A percentile compares a stretch with the other conserved stretches of the same genome.
Conservation (phyloP, 495 filamentous ascomycete species). For the Xylaria intraflava region DNA sequence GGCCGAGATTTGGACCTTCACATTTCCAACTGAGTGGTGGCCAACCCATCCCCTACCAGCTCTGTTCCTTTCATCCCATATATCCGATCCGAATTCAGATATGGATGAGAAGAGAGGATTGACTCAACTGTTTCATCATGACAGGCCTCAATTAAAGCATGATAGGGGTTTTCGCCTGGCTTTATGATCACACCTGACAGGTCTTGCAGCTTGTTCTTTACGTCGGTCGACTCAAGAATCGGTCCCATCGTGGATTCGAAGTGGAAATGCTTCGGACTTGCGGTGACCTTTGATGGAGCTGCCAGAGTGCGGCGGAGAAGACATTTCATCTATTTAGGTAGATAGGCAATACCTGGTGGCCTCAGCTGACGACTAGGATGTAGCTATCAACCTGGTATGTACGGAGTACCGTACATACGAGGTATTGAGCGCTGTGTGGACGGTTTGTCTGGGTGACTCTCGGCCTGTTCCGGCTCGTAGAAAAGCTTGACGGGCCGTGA, state of each 20-base stretch:
- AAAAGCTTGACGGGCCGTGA: too few species aligned
- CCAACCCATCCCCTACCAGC: background rate
- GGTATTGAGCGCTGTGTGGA: too few species aligned
- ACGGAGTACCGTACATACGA: too few species aligned
- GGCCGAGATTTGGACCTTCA: background rate
- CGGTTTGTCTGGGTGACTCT: too few species aligned
- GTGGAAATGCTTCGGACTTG: background rate
- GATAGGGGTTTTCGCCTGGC: slow-evolving; percentile 63
- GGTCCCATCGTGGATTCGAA: slow-evolving; percentile 26
- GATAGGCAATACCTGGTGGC: too few species aligned
- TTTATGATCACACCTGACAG: slow-evolving; percentile 45
- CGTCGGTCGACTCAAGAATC: slow-evolving; percentile 34
- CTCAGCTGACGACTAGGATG: too few species aligned
- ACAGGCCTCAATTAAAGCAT: slow-evolving; percentile 61
- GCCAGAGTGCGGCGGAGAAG: too few species aligned
- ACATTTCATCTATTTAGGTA: too few species aligned
- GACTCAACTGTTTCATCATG: slow-evolving; percentile 52
- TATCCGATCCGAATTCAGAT: background rate
- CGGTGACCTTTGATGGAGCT: too few species aligned
- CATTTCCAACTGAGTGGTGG: background rate
- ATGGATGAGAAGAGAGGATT: background rate
- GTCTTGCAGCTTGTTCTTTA: slow-evolving; percentile 50
- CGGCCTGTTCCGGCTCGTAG: too few species aligned
- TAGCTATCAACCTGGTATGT: too few species aligned
- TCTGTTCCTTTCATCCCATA: background rate